A percentile compares a stretch with the other conserved stretches of the same genome.
Conservation (phyloP, 2,329 filamentous ascomycete species). For the Stromatinia cepivora region DNA sequence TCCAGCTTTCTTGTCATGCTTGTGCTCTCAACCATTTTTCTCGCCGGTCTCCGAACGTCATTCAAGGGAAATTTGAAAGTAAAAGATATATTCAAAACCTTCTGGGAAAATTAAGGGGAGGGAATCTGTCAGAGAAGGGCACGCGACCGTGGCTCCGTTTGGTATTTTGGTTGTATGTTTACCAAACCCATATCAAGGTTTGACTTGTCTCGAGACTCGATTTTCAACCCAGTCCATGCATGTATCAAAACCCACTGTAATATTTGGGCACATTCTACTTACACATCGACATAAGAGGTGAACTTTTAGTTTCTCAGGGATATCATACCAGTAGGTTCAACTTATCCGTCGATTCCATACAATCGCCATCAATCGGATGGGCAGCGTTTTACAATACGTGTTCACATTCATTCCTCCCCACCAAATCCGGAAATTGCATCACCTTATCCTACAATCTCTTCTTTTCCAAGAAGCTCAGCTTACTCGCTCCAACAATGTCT, state of each 20-base stretch:
- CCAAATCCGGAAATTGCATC: constrained; percentile 53
- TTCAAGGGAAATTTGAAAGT: background rate
- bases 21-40: background rate
- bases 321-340: constrained; percentile 41
- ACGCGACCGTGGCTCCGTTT: constrained; percentile 49
- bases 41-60: too few relatives aligned
- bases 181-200: constrained; percentile 32
- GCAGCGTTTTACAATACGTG: constrained; percentile 56
- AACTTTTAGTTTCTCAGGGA: constrained; percentile 25
- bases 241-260: background rate
- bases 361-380: constrained; percentile 43
- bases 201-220: background rate
- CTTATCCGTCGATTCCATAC: constrained; percentile 40
- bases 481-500: constrained; percentile 31
- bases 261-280: background rate
- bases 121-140: accelerated
- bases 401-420: constrained; percentile 52
- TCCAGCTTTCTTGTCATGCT: background rate
- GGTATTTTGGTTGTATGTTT: constrained; percentile 57
- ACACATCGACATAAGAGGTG: constrained; percentile 32
- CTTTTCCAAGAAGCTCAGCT: constrained; percentile 41
- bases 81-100: constrained; percentile 52
- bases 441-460: constrained; percentile 63
- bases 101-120: constrained; percentile 41
- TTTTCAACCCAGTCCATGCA: background rate